These are phyloP conservation scores for Vickermania spadyakhi DNA, from an alignment of 208 protist species.

Conservation along the genomic window DNA sequence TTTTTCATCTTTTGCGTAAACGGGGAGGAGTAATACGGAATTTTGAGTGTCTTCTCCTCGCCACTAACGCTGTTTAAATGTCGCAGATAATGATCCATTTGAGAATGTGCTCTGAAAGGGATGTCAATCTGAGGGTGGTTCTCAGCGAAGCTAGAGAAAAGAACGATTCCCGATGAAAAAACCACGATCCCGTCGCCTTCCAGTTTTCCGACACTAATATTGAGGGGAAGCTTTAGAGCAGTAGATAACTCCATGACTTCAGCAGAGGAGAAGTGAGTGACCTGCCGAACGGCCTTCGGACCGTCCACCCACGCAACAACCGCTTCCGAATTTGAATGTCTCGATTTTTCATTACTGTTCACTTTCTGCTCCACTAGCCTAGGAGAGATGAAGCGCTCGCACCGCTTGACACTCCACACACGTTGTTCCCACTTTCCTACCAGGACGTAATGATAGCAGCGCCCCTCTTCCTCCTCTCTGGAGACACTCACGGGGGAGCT, in stretches of 20 bases:
- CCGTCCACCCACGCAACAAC: neutral
- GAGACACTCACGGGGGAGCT: no score
- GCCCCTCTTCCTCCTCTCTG: no score
- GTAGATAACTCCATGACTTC: neutral
- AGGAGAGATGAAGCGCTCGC: neutral
- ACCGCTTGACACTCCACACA: neutral
- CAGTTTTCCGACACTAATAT: slow-evolving; percentile 19
- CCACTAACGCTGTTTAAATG: no score
- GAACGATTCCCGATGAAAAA: slow-evolving; percentile 50
- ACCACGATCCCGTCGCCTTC: slow-evolving; percentile 32
- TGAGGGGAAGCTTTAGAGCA: neutral
- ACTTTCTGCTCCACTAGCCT: neutral
- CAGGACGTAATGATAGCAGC: neutral
- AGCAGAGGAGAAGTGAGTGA: neutral
- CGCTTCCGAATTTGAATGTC: no score
- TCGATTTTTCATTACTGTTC: no score
- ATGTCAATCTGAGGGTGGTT: slow-evolving; percentile 47
- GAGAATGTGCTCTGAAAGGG: slow-evolving; percentile 44
- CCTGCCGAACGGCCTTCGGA: neutral
- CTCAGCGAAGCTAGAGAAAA: slow-evolving; percentile 38
- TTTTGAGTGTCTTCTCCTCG: no score
- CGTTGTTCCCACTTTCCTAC: neutral
- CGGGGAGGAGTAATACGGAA: no score
- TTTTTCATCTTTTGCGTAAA: no score
- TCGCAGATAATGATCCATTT: slow-evolving; percentile 33